phyloP scores from a whole-genome alignment of 2,329 filamentous ascomycete species.

The Stagonosporopsis tanaceti region DNA sequence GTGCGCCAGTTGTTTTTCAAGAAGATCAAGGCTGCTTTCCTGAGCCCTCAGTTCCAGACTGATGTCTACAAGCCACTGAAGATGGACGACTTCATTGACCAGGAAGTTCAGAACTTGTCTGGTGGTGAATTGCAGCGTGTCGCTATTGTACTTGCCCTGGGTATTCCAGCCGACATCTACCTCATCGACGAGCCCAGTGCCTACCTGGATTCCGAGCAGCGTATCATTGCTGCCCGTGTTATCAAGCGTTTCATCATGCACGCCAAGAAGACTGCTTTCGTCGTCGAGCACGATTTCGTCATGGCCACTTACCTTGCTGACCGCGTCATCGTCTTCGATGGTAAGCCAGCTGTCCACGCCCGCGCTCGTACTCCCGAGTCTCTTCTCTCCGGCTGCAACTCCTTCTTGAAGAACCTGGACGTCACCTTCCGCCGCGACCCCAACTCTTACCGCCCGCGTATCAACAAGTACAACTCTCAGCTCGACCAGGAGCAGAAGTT shows the following conservation, averaged over 20 bases:
- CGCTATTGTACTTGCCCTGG: slow-evolving; percentile 95
- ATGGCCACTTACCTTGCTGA: slow-evolving; percentile 88
- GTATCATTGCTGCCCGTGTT: slow-evolving; percentile 95
- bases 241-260: slow-evolving; percentile 99
- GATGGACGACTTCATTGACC: slow-evolving; percentile 98
- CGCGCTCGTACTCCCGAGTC: slow-evolving; percentile 91
- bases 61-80: slow-evolving; percentile 99
- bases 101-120: slow-evolving; percentile 98
- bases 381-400: slow-evolving; percentile 93
- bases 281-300: slow-evolving; percentile 99
- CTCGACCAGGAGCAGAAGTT: slow-evolving; percentile 98
- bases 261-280: slow-evolving; percentile 98
- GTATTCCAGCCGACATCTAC: slow-evolving; percentile 96
- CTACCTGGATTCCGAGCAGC: slow-evolving; percentile 98
- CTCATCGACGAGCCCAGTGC: slow-evolving; percentile 87
- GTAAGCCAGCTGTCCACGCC: slow-evolving; percentile 85
- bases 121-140: slow-evolving; percentile 99
- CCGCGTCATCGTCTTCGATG: slow-evolving; percentile 98
- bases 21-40: slow-evolving; percentile 96
- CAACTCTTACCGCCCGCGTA: slow-evolving; percentile 93
- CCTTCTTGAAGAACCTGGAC: slow-evolving; percentile 93
- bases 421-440: slow-evolving; percentile 99
- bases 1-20: slow-evolving; percentile 99
- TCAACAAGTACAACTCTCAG: slow-evolving; percentile 97
- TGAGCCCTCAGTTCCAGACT: slow-evolving; percentile 98